Evolutionary conservation across 75 land plant species (phyloP).

Genomic region (Larix kaempferi): DNA sequence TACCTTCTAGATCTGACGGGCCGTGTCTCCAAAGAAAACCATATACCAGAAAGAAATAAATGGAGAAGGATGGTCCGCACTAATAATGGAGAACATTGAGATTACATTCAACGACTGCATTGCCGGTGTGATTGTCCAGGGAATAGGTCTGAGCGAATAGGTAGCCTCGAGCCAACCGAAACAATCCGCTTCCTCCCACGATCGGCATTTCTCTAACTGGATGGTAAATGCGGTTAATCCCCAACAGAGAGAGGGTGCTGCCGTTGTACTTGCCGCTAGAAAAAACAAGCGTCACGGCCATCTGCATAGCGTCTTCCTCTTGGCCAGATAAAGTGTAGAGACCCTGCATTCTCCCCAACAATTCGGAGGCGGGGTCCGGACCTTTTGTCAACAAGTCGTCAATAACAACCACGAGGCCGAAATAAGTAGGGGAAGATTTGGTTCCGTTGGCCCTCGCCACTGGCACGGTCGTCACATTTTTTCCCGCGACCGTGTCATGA

Average conservation of each 20-base stretch:
- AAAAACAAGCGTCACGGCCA: conserved; percentile 27
- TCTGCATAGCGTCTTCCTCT: conserved; percentile 11
- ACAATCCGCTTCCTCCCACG: conserved; percentile 47
- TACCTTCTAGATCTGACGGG: too few species aligned
- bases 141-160: conserved; percentile 19
- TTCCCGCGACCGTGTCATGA: conserved; percentile 27
- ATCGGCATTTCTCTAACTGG: conserved; percentile 47
- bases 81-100: too few species aligned
- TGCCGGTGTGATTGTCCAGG: too few species aligned
- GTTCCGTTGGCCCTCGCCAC: conserved; percentile 11
- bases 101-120: too few species aligned
- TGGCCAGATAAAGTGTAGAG: conserved; percentile 21
- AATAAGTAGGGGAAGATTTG: background rate
- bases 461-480: conserved; percentile 4
- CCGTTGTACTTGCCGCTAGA: conserved; percentile 32
- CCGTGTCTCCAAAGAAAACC: too few species aligned
- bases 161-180: conserved; percentile 44
- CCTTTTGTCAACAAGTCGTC: conserved; percentile 40
- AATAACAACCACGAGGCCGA: conserved; percentile 25
- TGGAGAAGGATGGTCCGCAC: too few species aligned
- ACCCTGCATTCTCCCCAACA: conserved; percentile 45
- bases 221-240: conserved; percentile 18
- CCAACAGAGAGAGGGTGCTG: conserved; percentile 29
- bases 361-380: conserved; percentile 21
- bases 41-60: too few species aligned